A percentile compares a stretch with the other conserved stretches of the same genome.
Conservation (phyloP, 768 basidiomycete species). For the Lactarius deliciosus region DNA sequence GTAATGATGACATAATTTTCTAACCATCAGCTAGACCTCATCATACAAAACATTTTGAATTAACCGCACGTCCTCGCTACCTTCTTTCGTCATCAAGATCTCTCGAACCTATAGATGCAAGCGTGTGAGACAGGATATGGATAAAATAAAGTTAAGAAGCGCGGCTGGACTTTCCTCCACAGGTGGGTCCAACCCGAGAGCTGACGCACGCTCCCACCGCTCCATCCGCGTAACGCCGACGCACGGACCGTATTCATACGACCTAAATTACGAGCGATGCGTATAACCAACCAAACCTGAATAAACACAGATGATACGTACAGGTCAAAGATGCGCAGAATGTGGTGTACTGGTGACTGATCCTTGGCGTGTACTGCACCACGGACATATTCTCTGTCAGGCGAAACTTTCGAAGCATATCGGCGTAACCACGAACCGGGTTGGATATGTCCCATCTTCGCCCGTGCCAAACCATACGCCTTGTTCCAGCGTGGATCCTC, state of each 20-base stretch:
- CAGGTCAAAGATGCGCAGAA: conserved; percentile 80
- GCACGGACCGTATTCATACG: conserved; percentile 80
- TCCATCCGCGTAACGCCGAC: conserved; percentile 77
- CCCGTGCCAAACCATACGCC: conserved; percentile 25
- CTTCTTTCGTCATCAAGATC: conserved; percentile 27
- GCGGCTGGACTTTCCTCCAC: conserved; percentile 53
- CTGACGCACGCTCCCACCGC: conserved; percentile 82
- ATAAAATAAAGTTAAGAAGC: too few relatives aligned
- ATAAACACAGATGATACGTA: conserved; percentile 36
- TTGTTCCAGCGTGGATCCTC: conserved; percentile 28
- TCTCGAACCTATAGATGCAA: conserved; percentile 18
- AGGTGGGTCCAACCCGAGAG: conserved; percentile 79
- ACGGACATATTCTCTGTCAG: conserved; percentile 2
- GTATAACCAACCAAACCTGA: conserved; percentile 14
- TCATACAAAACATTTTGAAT: conserved; percentile 25
- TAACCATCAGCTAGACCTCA: conserved; percentile 20
- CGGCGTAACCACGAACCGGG: conserved; percentile 24
- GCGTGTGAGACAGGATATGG: neutral
- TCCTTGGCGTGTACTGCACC: conserved; percentile 61
- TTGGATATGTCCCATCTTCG: conserved; percentile 29
- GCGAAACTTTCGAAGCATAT: neutral
- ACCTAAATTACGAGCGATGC: conserved; percentile 41
- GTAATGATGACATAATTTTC: neutral
- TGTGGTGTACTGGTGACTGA: conserved; percentile 64
- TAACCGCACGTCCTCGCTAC: conserved; percentile 16